phyloP scores from a whole-genome alignment of 23 red algal genomes.

The Gracilaria caudata region DNA sequence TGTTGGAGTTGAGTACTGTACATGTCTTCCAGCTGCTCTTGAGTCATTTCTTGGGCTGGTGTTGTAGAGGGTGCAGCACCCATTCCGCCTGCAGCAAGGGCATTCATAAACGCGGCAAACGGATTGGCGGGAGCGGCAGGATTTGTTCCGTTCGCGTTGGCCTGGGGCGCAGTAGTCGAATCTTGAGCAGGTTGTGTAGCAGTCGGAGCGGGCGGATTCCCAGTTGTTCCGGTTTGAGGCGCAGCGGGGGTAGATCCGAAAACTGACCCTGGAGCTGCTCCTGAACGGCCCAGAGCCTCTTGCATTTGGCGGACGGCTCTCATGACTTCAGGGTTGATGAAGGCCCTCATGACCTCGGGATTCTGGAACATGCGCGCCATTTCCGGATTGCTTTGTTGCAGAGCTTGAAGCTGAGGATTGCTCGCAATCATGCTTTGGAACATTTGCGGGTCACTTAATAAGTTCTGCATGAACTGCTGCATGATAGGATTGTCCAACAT shows the following conservation, averaged over 20 bases:
- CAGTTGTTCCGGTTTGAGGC: conserved; percentile 20
- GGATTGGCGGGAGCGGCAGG: neutral
- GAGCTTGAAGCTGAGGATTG: conserved; percentile 79
- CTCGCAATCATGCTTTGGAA: conserved; percentile 68
- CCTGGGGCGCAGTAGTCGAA: neutral
- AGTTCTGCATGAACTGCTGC: conserved; percentile 76
- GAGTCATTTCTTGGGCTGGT: conserved; percentile 67
- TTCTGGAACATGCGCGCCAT: conserved; percentile 80
- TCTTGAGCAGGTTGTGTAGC: neutral
- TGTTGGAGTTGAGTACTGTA: conserved; percentile 91
- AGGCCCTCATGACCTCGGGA: conserved; percentile 73
- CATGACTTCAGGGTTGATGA: conserved; percentile 81
- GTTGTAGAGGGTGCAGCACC: conserved; percentile 26
- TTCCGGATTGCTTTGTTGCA: conserved; percentile 81
- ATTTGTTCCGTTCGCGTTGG: neutral
- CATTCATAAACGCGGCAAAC: conserved; percentile 66
- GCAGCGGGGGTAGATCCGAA: conserved; percentile 8
- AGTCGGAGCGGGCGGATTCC: neutral
- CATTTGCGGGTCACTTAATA: conserved; percentile 74
- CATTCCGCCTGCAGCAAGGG: conserved; percentile 25
- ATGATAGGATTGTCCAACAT: conserved; percentile 84
- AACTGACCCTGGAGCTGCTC: conserved; percentile 24
- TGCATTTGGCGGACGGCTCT: conserved; percentile 69
- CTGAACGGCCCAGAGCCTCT: conserved; percentile 54
- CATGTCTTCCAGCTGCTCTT: conserved; percentile 95